These are phyloP conservation scores for Lactarius evosmus DNA, from an alignment of 768 basidiomycete genomes.

Conservation along the genomic window DNA sequence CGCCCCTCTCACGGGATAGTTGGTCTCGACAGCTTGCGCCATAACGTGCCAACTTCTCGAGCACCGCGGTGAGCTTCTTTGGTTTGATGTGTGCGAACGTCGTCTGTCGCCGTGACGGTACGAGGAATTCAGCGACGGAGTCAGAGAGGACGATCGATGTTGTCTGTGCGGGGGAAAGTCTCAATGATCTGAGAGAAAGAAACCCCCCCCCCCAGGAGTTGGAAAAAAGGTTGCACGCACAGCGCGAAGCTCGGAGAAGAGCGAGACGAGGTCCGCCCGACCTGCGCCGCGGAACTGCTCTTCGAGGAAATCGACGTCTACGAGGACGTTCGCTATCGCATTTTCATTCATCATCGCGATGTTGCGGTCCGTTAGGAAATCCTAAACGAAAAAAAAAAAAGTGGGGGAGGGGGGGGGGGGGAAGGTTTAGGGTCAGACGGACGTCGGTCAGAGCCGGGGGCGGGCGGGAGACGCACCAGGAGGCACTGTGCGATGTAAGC, in stretches of 20 bases:
- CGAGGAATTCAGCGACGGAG: constrained; percentile 74
- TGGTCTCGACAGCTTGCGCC: constrained; percentile 61
- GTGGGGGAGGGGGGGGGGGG: too few relatives aligned
- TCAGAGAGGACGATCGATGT: constrained; percentile 69
- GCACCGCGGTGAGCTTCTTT: constrained; percentile 65
- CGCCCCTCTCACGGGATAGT: constrained; percentile 59
- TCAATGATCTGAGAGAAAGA: too few relatives aligned
- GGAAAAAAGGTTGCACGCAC: too few relatives aligned
- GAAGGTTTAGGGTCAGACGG: too few relatives aligned
- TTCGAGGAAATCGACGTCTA: constrained; percentile 87
- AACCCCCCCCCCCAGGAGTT: too few relatives aligned
- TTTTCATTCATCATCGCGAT: constrained; percentile 83
- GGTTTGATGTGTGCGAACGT: constrained; percentile 65
- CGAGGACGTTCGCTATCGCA: constrained; percentile 78
- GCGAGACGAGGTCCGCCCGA: constrained; percentile 61
- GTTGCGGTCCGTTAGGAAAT: constrained; percentile 73
- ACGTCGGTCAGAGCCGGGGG: too few relatives aligned
- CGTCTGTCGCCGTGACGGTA: constrained; percentile 63
- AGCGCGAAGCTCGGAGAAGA: constrained; percentile 75
- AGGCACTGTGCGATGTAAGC: constrained; percentile 82
- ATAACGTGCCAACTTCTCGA: constrained; percentile 75
- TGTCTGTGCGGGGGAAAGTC: constrained; percentile 44
- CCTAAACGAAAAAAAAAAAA: constrained; percentile 41
- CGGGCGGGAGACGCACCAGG: constrained; percentile 56
- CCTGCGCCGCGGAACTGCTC: constrained; percentile 78